Percentiles rank a stretch among this genome's conserved stretches.
phyloP scores from a whole-genome alignment of 2,329 filamentous ascomycete genomes.

The Pseudogymnoascus sp. region DNA sequence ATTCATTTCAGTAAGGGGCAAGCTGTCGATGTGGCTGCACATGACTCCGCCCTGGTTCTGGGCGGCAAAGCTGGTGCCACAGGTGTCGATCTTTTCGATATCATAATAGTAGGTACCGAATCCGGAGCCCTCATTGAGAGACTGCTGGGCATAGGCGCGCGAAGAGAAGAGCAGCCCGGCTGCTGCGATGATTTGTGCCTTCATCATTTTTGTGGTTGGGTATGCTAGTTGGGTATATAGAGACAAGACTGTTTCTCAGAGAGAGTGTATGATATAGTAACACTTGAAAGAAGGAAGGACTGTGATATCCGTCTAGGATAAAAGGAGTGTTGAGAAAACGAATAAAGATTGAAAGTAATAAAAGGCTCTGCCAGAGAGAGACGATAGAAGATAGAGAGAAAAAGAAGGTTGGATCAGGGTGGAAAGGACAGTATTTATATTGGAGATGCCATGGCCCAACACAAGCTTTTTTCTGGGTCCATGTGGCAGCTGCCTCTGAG shows the following conservation, averaged over 20 bases:
- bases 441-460: not conserved
- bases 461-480: not conserved
- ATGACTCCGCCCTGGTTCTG: not conserved
- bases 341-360: not conserved
- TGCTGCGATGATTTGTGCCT: conserved; percentile 1
- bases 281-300: not conserved
- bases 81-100: not conserved
- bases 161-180: not conserved
- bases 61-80: not conserved
- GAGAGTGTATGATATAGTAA: not conserved
- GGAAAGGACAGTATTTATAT: not conserved
- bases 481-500: not conserved
- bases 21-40: not conserved
- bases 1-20: not conserved
- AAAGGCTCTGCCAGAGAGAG: not conserved
- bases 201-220: not conserved
- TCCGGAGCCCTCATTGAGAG: not conserved
- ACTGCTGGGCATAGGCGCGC: not conserved
- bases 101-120: not conserved
- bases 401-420: not conserved
- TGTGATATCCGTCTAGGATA: not conserved
- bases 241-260: not conserved
- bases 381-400: not conserved
- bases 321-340: not conserved
- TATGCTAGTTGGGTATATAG: not conserved